These are phyloP conservation scores for Peronospora destructor DNA, from an alignment of 352 stramenopile species.

Conservation along the genomic window DNA sequence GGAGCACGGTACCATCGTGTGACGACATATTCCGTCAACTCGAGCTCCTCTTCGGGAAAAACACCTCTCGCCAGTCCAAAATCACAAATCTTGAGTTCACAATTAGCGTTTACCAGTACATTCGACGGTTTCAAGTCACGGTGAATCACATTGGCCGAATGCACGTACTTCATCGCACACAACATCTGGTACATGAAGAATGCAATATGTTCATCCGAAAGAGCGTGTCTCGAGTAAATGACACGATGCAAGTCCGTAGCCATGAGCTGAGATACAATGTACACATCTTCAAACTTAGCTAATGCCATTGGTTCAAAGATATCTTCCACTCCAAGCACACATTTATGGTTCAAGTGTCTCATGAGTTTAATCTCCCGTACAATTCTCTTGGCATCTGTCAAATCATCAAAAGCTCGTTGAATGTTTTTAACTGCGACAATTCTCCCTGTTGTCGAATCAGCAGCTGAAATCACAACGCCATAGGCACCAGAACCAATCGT, in stretches of 20 bases:
- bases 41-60: slow-evolving; percentile 74
- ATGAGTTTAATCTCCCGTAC: slow-evolving; percentile 94
- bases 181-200: slow-evolving; percentile 91
- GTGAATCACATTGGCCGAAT: slow-evolving; percentile 92
- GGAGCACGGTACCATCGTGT: slow-evolving; percentile 90
- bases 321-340: slow-evolving; percentile 75
- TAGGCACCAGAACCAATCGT: slow-evolving; percentile 88
- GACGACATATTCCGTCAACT: slow-evolving; percentile 90
- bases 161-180: slow-evolving; percentile 89
- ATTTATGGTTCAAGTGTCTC: slow-evolving; percentile 88
- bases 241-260: slow-evolving; percentile 86
- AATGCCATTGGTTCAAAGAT: slow-evolving; percentile 63
- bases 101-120: slow-evolving; percentile 92
- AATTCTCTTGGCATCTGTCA: slow-evolving; percentile 99
- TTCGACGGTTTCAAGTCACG: slow-evolving; percentile 97
- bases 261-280: slow-evolving; percentile 89
- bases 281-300: slow-evolving; percentile 80
- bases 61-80: slow-evolving; percentile 82
- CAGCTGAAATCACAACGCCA: slow-evolving; percentile 84
- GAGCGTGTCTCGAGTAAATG: slow-evolving; percentile 82
- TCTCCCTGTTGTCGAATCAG: slow-evolving; percentile 33
- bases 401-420: slow-evolving; percentile 90
- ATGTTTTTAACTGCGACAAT: slow-evolving; percentile 93
- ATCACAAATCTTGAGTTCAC: slow-evolving; percentile 86
- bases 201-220: slow-evolving; percentile 81